A percentile compares a stretch with the other conserved stretches of the same genome.
Evolutionary conservation across 345 rosid genomes (phyloP).

Genomic region (Lagerstroemia speciosa): DNA sequence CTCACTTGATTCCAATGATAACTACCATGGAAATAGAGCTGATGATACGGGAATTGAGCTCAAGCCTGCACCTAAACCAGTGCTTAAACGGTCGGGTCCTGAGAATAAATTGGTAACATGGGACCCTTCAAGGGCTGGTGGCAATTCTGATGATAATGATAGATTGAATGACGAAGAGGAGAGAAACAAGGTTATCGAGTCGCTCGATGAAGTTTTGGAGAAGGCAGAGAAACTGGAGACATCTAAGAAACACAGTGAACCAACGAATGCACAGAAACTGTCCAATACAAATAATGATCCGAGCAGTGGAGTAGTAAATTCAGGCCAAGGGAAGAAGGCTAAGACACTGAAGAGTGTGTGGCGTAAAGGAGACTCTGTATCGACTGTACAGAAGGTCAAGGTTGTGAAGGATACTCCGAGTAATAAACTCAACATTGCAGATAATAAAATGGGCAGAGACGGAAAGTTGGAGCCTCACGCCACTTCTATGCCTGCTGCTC

Average conservation of each 20-base stretch:
- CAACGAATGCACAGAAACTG: conserved; percentile 24
- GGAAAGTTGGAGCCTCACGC: conserved; percentile 22
- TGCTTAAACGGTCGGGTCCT: conserved; percentile 39
- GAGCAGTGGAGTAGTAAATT: conserved; percentile 19
- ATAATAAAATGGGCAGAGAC: conserved; percentile 21
- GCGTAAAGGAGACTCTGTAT: conserved; percentile 82
- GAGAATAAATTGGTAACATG: conserved; percentile 31
- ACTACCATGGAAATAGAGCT: conserved; percentile 26
- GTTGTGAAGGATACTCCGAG: conserved; percentile 52
- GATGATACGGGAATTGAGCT: conserved; percentile 51
- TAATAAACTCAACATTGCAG: conserved; percentile 20
- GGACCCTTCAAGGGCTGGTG: conserved; percentile 19
- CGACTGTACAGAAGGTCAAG: conserved; percentile 49
- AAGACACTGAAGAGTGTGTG: conserved; percentile 90
- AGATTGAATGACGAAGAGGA: conserved; percentile 35
- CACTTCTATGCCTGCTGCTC: conserved; percentile 35
- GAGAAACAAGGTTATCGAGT: conserved; percentile 65
- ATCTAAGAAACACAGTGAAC: conserved; percentile 29
- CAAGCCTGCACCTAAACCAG: conserved; percentile 77
- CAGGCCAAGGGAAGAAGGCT: conserved; percentile 28
- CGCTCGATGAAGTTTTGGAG: conserved; percentile 84
- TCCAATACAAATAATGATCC: conserved; percentile 22
- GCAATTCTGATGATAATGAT: conserved; percentile 15
- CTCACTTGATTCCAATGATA: conserved; percentile 38
- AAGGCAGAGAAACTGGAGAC: conserved; percentile 77